Percentiles rank a stretch among this genome's conserved stretches.
Evolutionary conservation across 1,284 basidiomycete species (phyloP).

Genomic region (Athelia sp.): DNA sequence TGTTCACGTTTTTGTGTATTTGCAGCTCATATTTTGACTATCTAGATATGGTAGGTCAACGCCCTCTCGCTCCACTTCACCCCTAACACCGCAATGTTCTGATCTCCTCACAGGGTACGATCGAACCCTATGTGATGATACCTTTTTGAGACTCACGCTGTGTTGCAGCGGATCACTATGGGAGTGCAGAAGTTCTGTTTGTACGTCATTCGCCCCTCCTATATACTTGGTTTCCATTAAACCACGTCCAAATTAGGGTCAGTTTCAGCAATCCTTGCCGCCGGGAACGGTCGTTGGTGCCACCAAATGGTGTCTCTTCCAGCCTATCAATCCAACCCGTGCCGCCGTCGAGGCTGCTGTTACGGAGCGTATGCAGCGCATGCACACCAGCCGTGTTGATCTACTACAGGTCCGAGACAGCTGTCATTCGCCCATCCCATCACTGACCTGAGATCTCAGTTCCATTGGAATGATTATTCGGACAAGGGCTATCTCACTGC

Average conservation of each 20-base stretch:
- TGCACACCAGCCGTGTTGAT: slow-evolving; percentile 49
- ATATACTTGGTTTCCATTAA: slow-evolving; percentile 1
- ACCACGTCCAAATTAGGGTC: slow-evolving; percentile 42
- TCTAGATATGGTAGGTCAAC: slow-evolving; percentile 25
- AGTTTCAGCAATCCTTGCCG: slow-evolving; percentile 49
- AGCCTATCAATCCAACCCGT: slow-evolving; percentile 45
- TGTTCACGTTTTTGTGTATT: slow-evolving; percentile 2
- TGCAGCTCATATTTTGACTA: background rate
- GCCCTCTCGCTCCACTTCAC: background rate
- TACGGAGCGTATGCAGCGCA: slow-evolving; percentile 59
- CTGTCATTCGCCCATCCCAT: background rate
- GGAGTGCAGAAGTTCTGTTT: slow-evolving; percentile 72
- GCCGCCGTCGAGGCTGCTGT: slow-evolving; percentile 59
- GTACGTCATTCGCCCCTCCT: slow-evolving; percentile 34
- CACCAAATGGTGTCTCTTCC: slow-evolving; percentile 82
- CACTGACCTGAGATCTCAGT: slow-evolving; percentile 33
- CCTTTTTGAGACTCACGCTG: background rate
- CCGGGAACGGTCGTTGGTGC: slow-evolving; percentile 53
- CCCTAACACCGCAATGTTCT: too few relatives aligned
- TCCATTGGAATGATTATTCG: slow-evolving; percentile 79
- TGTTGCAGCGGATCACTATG: slow-evolving; percentile 73
- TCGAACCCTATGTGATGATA: background rate
- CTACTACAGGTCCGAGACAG: slow-evolving; percentile 54
- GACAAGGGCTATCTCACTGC: slow-evolving; percentile 65
- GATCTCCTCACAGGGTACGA: background rate